Percentiles rank a stretch among this genome's conserved stretches.
Evolutionary conservation across 1,139 yeast genomes (phyloP).

Genomic region (Nadsonia starkeyi-henricii): DNA sequence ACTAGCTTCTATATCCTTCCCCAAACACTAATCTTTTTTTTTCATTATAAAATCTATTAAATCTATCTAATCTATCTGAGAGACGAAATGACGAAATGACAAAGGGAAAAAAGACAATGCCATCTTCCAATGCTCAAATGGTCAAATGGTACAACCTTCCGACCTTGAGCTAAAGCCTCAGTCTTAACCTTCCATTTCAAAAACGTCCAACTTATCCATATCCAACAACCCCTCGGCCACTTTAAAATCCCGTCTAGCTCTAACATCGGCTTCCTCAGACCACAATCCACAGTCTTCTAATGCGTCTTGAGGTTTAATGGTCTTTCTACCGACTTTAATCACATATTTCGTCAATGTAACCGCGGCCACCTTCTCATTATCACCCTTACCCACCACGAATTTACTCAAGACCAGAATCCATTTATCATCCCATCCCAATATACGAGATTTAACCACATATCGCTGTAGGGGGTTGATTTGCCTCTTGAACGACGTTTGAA

Average conservation of each 20-base stretch:
- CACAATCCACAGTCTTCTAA: slow-evolving; percentile 43
- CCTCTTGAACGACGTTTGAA: slow-evolving; percentile 50
- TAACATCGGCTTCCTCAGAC: slow-evolving; percentile 35
- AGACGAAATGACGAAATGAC: too few relatives aligned
- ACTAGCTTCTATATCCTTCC: too few relatives aligned
- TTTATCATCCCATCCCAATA: slow-evolving; percentile 77
- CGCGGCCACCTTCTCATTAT: slow-evolving; percentile 36
- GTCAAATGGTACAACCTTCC: too few relatives aligned
- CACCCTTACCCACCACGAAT: slow-evolving; percentile 33
- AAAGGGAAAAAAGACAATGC: too few relatives aligned
- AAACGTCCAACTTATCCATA: slow-evolving; percentile 20
- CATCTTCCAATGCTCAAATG: too few relatives aligned
- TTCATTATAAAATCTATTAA: too few relatives aligned
- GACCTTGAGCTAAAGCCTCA: too few relatives aligned
- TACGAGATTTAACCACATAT: slow-evolving; percentile 42
- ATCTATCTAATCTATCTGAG: too few relatives aligned
- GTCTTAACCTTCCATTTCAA: slow-evolving; percentile 4
- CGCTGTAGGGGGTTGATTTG: slow-evolving; percentile 57
- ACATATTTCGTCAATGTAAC: slow-evolving; percentile 67
- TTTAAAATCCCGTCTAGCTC: slow-evolving; percentile 28
- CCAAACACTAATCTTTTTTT: too few relatives aligned
- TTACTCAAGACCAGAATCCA: slow-evolving; percentile 66
- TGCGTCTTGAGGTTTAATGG: slow-evolving; percentile 52
- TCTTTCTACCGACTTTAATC: slow-evolving; percentile 56
- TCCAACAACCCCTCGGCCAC: slow-evolving; percentile 25